Evolutionary conservation across 805 yeast genomes (phyloP).

Genomic region (Wickerhamiella spandovensis): DNA sequence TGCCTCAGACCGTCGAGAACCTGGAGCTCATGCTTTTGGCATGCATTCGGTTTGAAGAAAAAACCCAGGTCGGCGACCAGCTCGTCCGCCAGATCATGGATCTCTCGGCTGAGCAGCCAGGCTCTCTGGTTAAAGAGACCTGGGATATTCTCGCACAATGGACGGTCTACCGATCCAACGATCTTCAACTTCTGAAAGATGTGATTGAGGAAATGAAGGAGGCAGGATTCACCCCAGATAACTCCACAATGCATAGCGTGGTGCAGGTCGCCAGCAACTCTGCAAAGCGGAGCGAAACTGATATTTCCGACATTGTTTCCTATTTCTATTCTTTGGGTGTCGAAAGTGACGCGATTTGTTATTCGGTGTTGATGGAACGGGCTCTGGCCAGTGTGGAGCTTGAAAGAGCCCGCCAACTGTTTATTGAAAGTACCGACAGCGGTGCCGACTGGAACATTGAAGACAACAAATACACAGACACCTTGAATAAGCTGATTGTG

Average conservation of each 20-base stretch:
- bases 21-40: slow-evolving; percentile 21
- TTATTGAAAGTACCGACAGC: slow-evolving; percentile 25
- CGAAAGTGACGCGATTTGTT: slow-evolving; percentile 27
- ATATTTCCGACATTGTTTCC: slow-evolving; percentile 16
- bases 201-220: slow-evolving; percentile 12
- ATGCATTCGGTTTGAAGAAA: slow-evolving; percentile 18
- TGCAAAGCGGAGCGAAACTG: slow-evolving; percentile 18
- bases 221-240: slow-evolving; percentile 15
- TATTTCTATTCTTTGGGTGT: slow-evolving; percentile 25
- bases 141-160: slow-evolving; percentile 28
- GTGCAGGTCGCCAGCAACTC: slow-evolving; percentile 18
- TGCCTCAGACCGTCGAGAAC: slow-evolving; percentile 12
- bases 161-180: slow-evolving; percentile 18
- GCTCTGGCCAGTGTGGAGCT: slow-evolving; percentile 21
- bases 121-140: slow-evolving; percentile 20
- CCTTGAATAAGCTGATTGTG: slow-evolving; percentile 22
- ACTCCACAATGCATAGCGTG: slow-evolving; percentile 17
- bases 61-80: slow-evolving; percentile 4
- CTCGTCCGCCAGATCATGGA: slow-evolving; percentile 6
- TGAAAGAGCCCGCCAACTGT: slow-evolving; percentile 24
- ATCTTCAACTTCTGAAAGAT: slow-evolving; percentile 6
- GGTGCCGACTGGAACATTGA: slow-evolving; percentile 35
- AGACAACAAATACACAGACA: slow-evolving; percentile 13
- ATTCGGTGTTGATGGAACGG: slow-evolving; percentile 26
- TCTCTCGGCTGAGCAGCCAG: too few species aligned